Conservation (phyloP, 192 early-diverging fungal species). For the Coemansia sp. region DNA sequence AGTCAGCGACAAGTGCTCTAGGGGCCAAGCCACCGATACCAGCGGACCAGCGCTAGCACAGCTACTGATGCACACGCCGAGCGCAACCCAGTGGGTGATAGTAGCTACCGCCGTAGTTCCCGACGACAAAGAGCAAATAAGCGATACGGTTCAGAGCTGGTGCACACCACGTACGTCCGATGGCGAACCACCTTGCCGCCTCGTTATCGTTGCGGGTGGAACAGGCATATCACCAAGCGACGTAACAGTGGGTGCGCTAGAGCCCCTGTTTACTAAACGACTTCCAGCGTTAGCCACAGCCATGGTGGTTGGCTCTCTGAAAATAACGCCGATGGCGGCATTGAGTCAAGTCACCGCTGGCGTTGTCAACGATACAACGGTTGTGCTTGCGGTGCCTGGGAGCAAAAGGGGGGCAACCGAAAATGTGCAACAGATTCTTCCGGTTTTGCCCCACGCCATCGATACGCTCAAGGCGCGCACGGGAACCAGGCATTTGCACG, state of each 20-base stretch:
- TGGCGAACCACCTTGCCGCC: conserved; percentile 50
- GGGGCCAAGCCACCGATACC: conserved; percentile 55
- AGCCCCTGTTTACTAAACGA: conserved; percentile 65
- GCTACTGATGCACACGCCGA: not conserved
- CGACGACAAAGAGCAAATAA: conserved; percentile 60
- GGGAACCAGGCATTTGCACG: conserved; percentile 18
- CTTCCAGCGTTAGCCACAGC: conserved; percentile 77
- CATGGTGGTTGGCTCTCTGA: conserved; percentile 73
- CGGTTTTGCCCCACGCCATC: conserved; percentile 79
- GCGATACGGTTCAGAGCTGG: conserved; percentile 56
- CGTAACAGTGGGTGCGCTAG: conserved; percentile 82
- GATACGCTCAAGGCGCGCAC: conserved; percentile 47
- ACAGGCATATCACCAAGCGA: conserved; percentile 88
- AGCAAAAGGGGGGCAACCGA: conserved; percentile 83
- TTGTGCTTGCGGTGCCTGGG: conserved; percentile 87
- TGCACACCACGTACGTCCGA: conserved; percentile 12
- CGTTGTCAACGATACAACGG: conserved; percentile 53
- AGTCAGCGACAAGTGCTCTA: conserved; percentile 67
- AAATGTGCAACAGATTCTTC: conserved; percentile 72
- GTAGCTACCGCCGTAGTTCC: conserved; percentile 41
- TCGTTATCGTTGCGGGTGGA: conserved; percentile 88
- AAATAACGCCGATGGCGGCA: conserved; percentile 86
- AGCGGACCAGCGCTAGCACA: conserved; percentile 64
- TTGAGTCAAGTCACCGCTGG: conserved; percentile 78
- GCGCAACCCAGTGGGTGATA: conserved; percentile 31